Percentiles rank a stretch among this genome's conserved stretches.
Evolutionary conservation across 345 rosid species (phyloP).

Genomic region (Melaleuca quinquenervia): DNA sequence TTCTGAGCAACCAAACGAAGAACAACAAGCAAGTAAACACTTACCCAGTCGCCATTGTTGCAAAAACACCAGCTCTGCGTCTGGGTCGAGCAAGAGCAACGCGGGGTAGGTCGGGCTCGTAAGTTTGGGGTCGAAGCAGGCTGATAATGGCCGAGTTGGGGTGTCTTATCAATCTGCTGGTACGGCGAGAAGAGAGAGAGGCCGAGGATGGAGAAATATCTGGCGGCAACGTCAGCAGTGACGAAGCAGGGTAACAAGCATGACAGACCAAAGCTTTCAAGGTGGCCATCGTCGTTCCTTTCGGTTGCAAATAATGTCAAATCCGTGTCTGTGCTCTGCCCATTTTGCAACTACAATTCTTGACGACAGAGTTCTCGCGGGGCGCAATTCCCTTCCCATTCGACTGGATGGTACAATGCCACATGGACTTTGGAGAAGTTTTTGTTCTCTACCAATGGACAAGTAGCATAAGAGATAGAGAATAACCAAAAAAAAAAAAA

Average conservation of each 20-base stretch:
- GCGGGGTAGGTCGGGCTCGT: background rate
- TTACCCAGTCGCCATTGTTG: conserved; percentile 8
- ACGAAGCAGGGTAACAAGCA: background rate
- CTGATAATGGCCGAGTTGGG: background rate
- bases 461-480: background rate
- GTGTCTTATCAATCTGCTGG: background rate
- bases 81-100: background rate
- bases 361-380: background rate
- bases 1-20: background rate
- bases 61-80: background rate
- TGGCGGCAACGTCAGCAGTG: background rate
- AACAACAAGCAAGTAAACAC: background rate
- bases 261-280: background rate
- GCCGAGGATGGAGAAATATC: background rate
- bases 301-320: background rate
- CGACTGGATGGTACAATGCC: background rate
- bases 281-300: background rate
- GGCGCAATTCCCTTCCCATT: background rate
- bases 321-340: background rate
- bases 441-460: background rate
- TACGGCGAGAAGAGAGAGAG: background rate
- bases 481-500: accelerated
- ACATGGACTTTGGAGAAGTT: background rate
- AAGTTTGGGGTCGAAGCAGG: background rate
- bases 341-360: background rate